Percentiles rank a stretch among this genome's conserved stretches.
Conservation (phyloP, 176 grass and related monocot species). For the Avena insularis region DNA sequence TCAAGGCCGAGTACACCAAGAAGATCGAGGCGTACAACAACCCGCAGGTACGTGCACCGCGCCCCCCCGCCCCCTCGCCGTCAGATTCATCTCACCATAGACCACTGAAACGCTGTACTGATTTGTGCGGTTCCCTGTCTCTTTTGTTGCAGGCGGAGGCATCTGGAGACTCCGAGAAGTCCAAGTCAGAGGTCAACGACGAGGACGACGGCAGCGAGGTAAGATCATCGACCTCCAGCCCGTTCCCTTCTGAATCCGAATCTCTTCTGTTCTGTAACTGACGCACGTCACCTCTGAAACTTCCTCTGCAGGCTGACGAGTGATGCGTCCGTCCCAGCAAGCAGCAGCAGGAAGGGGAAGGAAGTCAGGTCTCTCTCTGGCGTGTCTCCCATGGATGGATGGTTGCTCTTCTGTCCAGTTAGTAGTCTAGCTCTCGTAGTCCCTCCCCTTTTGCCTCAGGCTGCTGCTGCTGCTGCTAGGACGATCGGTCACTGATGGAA, state of each 20-base stretch:
- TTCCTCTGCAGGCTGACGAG: constrained; percentile 49
- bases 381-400: neutral
- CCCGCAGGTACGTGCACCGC: constrained; percentile 39
- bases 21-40: constrained; percentile 81
- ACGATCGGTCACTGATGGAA: too few species aligned
- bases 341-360: neutral
- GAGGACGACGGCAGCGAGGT: constrained; percentile 73
- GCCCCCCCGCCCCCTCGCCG: too few species aligned
- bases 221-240: neutral
- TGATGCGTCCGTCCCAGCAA: constrained; percentile 20
- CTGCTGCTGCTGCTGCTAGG: neutral
- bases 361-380: neutral
- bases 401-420: neutral
- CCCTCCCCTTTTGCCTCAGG: neutral
- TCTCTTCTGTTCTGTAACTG: fast-evolving
- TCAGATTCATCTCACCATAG: neutral
- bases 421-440: constrained; percentile 32
- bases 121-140: neutral
- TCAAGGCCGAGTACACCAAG: constrained; percentile 84
- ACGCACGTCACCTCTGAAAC: neutral
- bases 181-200: constrained; percentile 88
- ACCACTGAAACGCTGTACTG: neutral
- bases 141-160: constrained; percentile 14
- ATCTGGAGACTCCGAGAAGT: constrained; percentile 86
- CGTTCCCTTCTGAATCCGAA: neutral